A percentile compares a stretch with the other conserved stretches of the same genome.
Conservation (phyloP, 768 basidiomycete species). For the Phlebiopsis flavidoalba region DNA sequence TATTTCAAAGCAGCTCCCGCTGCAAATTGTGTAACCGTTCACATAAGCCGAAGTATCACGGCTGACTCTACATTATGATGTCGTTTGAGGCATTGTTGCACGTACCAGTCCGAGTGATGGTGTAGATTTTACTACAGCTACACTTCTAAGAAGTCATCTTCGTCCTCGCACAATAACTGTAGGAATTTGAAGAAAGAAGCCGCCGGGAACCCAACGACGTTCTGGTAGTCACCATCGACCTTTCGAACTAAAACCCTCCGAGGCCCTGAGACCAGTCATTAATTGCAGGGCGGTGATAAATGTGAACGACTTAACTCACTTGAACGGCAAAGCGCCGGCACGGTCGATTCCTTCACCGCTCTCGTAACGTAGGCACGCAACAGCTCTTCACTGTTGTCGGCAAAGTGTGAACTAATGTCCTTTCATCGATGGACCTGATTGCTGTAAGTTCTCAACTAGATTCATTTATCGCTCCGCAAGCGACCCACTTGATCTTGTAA, state of each 20-base stretch:
- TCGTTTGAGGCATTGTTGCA: no score
- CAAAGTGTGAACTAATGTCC: constrained; percentile 76
- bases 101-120: no score
- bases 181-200: constrained; percentile 78
- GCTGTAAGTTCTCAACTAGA: no score
- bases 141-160: constrained; percentile 58
- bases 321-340: constrained; percentile 93
- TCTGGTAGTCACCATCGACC: constrained; percentile 86
- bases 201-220: constrained; percentile 90
- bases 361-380: constrained; percentile 78
- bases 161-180: constrained; percentile 67
- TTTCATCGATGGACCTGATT: constrained; percentile 68
- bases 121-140: not conserved
- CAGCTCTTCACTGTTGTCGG: constrained; percentile 51
- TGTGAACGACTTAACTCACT: constrained; percentile 32
- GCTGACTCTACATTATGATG: no score
- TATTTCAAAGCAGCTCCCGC: no score
- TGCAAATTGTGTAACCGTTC: no score
- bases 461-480: not conserved
- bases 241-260: constrained; percentile 80
- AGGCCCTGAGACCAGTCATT: constrained; percentile 48
- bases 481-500: constrained; percentile 58
- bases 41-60: no score
- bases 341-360: constrained; percentile 82
- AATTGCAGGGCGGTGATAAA: not conserved